Conservation (phyloP, 306 rosid genomes). For the Acacia crassicarpa region DNA sequence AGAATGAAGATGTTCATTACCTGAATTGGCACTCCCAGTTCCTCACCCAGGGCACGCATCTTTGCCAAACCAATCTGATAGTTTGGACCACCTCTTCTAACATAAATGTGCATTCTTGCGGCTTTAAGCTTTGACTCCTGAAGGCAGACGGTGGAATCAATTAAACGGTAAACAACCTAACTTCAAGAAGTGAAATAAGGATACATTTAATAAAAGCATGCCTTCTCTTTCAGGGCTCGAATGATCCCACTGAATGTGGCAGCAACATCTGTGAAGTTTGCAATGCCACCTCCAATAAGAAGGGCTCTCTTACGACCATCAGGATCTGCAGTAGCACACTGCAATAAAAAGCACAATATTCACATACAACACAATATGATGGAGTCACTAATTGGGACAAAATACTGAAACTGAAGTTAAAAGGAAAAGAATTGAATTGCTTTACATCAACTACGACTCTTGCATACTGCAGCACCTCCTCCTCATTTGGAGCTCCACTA, state of each 20-base stretch:
- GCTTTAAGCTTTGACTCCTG: slow-evolving; percentile 83
- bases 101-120: slow-evolving; percentile 75
- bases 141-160: background rate
- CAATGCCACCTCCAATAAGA: slow-evolving; percentile 89
- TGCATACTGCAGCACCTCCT: slow-evolving; percentile 91
- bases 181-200: slow-evolving; percentile 12
- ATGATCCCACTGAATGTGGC: slow-evolving; percentile 83
- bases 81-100: slow-evolving; percentile 92
- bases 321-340: slow-evolving; percentile 86
- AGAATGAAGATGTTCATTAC: slow-evolving; percentile 34
- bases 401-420: slow-evolving; percentile 23
- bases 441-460: slow-evolving; percentile 84
- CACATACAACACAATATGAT: slow-evolving; percentile 20
- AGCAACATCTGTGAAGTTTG: slow-evolving; percentile 91
- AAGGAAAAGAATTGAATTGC: background rate
- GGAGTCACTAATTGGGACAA: background rate
- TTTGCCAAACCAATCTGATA: slow-evolving; percentile 77
- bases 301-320: slow-evolving; percentile 91
- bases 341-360: slow-evolving; percentile 21
- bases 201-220: slow-evolving; percentile 22
- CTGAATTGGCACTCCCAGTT: slow-evolving; percentile 80
- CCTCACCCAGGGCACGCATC: slow-evolving; percentile 80
- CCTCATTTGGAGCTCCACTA: slow-evolving; percentile 96
- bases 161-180: slow-evolving; percentile 9
- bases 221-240: slow-evolving; percentile 81